Conservation (phyloP, 1,284 basidiomycete genomes). For the Malassezia vespertilionis region DNA sequence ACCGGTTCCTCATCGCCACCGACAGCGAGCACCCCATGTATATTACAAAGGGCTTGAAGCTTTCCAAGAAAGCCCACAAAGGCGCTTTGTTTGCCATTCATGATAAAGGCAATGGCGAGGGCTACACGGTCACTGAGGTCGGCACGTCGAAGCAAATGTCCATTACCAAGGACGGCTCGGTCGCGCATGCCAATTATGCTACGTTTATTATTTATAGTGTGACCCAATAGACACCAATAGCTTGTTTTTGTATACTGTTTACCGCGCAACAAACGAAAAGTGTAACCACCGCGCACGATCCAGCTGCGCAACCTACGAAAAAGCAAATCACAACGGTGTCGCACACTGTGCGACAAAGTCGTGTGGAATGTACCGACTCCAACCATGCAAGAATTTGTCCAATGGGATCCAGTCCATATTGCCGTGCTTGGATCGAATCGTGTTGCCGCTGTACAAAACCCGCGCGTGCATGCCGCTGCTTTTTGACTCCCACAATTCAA, state of each 20-base stretch:
- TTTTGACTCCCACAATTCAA: constrained; percentile 9
- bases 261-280: too few species aligned
- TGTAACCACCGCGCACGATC: too few species aligned
- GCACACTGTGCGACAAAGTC: constrained; percentile 6
- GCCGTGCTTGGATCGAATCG: constrained; percentile 7
- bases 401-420: constrained; percentile 11
- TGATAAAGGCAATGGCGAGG: constrained; percentile 17
- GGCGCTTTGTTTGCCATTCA: constrained; percentile 13
- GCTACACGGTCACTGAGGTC: constrained; percentile 10
- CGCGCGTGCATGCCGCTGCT: not conserved
- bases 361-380: constrained; percentile 5
- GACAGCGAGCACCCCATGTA: constrained; percentile 1
- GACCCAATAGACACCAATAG: too few species aligned
- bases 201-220: constrained; percentile 11
- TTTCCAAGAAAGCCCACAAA: constrained; percentile 3
- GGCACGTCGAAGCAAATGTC: constrained; percentile 3
- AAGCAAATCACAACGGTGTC: too few species aligned
- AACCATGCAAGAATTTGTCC: not conserved
- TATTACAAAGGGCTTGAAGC: constrained; percentile 3
- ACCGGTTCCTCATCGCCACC: constrained; percentile 12
- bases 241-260: too few species aligned
- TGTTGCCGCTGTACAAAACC: constrained; percentile 8
- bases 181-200: not conserved
- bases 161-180: constrained; percentile 1
- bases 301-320: too few species aligned